Percentiles rank a stretch among this genome's conserved stretches.
phyloP scores from a whole-genome alignment of 768 basidiomycete species.

The Bullera alba region DNA sequence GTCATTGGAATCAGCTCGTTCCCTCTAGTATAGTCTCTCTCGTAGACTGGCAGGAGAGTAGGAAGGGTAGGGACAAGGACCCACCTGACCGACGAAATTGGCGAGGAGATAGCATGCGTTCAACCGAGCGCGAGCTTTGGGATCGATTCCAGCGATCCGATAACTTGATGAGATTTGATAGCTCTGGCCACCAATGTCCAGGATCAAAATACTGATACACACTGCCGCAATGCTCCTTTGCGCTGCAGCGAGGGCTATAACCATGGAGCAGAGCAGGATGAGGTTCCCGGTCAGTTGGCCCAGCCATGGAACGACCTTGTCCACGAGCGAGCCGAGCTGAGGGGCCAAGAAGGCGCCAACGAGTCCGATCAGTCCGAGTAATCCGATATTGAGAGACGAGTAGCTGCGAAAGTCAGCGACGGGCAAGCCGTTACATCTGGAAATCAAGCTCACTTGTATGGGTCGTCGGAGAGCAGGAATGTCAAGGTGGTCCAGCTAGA shows the following conservation, averaged over 20 bases:
- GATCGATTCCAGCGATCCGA: constrained; percentile 50
- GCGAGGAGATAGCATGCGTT: constrained; percentile 71
- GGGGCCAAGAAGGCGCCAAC: constrained; percentile 61
- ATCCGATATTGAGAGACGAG: constrained; percentile 58
- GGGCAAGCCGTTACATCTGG: constrained; percentile 3
- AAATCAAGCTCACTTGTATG: constrained; percentile 57
- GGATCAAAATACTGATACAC: constrained; percentile 60
- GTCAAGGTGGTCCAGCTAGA: constrained; percentile 51
- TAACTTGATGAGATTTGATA: constrained; percentile 63
- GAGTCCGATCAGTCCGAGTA: constrained; percentile 66
- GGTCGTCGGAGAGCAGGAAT: constrained; percentile 68
- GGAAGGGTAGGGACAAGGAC: not conserved
- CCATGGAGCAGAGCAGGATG: constrained; percentile 20
- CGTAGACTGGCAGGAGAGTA: no score
- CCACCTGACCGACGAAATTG: constrained; percentile 64
- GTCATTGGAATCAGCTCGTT: not conserved
- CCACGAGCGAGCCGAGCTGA: constrained; percentile 61
- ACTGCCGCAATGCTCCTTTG: constrained; percentile 66
- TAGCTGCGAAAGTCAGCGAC: constrained; percentile 12
- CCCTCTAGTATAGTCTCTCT: no score
- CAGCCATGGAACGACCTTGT: constrained; percentile 69
- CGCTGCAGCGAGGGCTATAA: constrained; percentile 62
- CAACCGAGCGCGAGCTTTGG: constrained; percentile 59
- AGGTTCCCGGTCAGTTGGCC: constrained; percentile 58
- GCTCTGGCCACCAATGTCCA: constrained; percentile 66